Evolutionary conservation across 1,284 basidiomycete species (phyloP), one percentile per base, ranked within the genome.

Genomic region (Tremellales sp.): DNA sequence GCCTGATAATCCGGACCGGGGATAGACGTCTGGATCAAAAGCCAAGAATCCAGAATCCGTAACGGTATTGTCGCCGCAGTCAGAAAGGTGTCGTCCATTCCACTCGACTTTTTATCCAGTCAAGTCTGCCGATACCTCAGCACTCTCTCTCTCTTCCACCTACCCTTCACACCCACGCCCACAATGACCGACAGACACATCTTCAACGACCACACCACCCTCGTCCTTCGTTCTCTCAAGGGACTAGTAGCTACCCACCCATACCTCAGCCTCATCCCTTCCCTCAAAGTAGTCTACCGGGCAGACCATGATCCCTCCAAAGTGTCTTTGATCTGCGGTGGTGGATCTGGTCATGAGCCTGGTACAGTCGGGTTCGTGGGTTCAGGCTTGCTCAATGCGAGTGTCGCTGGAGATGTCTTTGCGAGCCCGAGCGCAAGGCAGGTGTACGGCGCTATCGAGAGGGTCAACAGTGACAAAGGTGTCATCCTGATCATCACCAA

Each of bases 371-470:
- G 75, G 23, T 67, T 73, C 42, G 72, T 76, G 6, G 76, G 76
- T 17, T 53, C 58, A 29, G 77, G 76, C 1, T 61, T 78, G 56
- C 62, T 78, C 31, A 66, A 68, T 12, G 76, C 75, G 4, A 67
- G 69, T 54, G 73, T 77, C 10, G 72, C 71, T 0, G 77, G 76
- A n/a, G 76, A 78, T 56, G 70, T 79, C 23, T 80, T 80, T 59
- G 78, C 78, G 5, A 76, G 73, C 45, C 79, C 78, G 1, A 75
- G 72, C 25, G 76, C 77, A 2, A 67, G 64, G 41, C 78, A 78
- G 60, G 77, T 79, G 29, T 67, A 67, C 43, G 76, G 72, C 24
- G 68, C 72, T 17, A 76, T 77, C 52, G 71, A 77, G 51, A 66
- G 67, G 41, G 73, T 76, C 27, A 68, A 69, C 15, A 73, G 73